These are phyloP conservation scores for Aurifilum marmelostoma DNA, from an alignment of 2,329 filamentous ascomycete species.

Conservation along the genomic window DNA sequence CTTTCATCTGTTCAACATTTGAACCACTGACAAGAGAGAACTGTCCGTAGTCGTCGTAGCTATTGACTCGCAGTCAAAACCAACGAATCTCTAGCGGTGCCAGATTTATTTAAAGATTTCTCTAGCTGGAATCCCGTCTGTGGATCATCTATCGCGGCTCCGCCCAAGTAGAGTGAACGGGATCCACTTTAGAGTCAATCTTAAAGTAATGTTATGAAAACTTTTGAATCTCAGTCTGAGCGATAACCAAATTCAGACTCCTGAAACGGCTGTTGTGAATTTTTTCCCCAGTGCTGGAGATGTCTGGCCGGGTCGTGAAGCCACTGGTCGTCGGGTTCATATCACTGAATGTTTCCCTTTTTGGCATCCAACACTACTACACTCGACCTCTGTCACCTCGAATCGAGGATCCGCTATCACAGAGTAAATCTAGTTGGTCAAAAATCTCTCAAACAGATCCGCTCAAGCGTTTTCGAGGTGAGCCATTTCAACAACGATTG, in stretches of 20 bases:
- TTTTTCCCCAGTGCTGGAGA: background rate
- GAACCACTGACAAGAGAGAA: too few relatives aligned
- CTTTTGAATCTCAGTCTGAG: background rate
- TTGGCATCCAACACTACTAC: background rate
- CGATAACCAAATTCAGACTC: background rate
- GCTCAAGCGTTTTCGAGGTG: background rate
- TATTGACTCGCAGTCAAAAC: background rate
- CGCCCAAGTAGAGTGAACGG: background rate
- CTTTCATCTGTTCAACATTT: too few relatives aligned
- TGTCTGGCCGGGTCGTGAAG: constrained; percentile 3
- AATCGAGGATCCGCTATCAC: background rate
- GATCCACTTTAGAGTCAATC: background rate
- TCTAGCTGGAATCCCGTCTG: background rate
- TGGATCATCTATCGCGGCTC: background rate
- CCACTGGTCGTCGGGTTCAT: background rate
- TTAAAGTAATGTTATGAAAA: background rate
- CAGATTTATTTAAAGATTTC: background rate
- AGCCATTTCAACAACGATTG: background rate
- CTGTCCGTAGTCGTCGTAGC: background rate
- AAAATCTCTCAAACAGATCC: background rate
- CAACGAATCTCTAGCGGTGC: background rate
- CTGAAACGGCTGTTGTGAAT: background rate
- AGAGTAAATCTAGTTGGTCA: background rate
- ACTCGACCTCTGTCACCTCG: background rate
- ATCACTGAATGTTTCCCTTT: constrained; percentile 5